Base-by-base conservation (phyloP, 768 basidiomycete genomes). In the Kwoniella sp. region DNA sequence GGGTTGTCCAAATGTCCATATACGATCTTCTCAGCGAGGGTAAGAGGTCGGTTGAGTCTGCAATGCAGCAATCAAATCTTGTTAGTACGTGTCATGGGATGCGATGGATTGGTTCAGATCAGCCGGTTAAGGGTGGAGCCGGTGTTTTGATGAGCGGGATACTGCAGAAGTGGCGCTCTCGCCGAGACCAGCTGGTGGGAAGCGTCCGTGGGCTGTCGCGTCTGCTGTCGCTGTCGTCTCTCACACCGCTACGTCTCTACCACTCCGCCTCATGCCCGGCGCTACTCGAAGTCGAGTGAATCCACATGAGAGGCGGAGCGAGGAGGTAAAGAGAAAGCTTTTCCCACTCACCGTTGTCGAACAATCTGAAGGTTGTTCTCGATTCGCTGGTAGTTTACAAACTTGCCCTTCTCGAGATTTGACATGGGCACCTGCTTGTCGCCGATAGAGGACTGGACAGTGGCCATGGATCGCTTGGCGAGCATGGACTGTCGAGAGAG, bases 1-100 rank as follows among this genome's bases (percentile, higher is more conserved):
- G 95, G 88, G 82, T 97, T 91, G 82, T 97, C 95, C 73, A 98
- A 86, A 84, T 99, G 96, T 63, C 96, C 96, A 82, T 99, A 99
- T 45, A 97, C 85, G 77, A 96, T 90, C 87, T 97, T 96, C 83
- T 97, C 94, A 65, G 94, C 93, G 73, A 95, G 83, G 17, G 94
- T 96, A 82, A 96, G 83, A 48, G 93, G 93, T 37, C 92, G 90
- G 75, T 89, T 86, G 73, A 96, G 84, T 80, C 93, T 95, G 66
- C 31, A 37, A 7, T 45, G 53, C 20, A 47, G 12, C n/a, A 45
- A n/a, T n/a, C n/a, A n/a, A n/a, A 37, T n/a, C 30, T 7, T 20
- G 56, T 59, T 41, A 59, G 58, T 22, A 25, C 22, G 20, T 48
- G 22, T 31, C n/a, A n/a, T 29, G 23, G 20, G 38, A 17, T 20